Evolutionary conservation across 768 basidiomycete species (phyloP).

Genomic region (Leccinum broughii): DNA sequence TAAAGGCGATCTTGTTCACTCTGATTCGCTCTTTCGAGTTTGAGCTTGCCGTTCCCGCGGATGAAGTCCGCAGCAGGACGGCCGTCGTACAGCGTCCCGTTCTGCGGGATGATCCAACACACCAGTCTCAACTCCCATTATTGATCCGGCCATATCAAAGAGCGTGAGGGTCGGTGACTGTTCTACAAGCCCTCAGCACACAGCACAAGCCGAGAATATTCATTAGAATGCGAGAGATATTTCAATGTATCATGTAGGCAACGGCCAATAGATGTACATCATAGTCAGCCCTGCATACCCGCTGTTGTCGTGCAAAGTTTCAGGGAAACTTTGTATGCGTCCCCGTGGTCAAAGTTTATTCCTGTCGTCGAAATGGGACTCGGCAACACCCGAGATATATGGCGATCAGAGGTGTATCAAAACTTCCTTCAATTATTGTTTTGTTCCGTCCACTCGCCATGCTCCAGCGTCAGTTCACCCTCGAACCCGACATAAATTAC

Average conservation of each 20-base stretch:
- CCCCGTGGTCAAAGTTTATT: too few relatives aligned
- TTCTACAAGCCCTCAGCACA: too few relatives aligned
- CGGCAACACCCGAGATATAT: not conserved
- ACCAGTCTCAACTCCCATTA: constrained; percentile 47
- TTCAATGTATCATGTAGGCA: too few relatives aligned
- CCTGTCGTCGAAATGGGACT: too few relatives aligned
- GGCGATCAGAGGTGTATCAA: too few relatives aligned
- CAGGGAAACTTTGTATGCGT: too few relatives aligned
- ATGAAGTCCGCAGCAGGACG: constrained; percentile 40
- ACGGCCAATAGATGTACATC: too few relatives aligned
- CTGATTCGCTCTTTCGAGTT: constrained; percentile 54
- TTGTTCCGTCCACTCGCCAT: constrained; percentile 13
- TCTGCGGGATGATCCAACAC: constrained; percentile 39
- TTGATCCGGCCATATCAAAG: constrained; percentile 12
- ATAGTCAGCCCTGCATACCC: too few relatives aligned
- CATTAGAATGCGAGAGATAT: not conserved
- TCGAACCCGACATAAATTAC: constrained; percentile 43
- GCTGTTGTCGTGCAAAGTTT: too few relatives aligned
- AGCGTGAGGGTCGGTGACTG: not conserved
- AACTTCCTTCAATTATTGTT: not conserved
- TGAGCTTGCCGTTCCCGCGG: constrained; percentile 49
- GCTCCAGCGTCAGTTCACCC: constrained; percentile 31
- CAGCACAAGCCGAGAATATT: not conserved
- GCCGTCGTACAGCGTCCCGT: constrained; percentile 46
- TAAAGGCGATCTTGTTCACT: not conserved